Conservation (phyloP, 2,329 filamentous ascomycete species). For the Ophiognomonia clavigignenti-juglandacearum region DNA sequence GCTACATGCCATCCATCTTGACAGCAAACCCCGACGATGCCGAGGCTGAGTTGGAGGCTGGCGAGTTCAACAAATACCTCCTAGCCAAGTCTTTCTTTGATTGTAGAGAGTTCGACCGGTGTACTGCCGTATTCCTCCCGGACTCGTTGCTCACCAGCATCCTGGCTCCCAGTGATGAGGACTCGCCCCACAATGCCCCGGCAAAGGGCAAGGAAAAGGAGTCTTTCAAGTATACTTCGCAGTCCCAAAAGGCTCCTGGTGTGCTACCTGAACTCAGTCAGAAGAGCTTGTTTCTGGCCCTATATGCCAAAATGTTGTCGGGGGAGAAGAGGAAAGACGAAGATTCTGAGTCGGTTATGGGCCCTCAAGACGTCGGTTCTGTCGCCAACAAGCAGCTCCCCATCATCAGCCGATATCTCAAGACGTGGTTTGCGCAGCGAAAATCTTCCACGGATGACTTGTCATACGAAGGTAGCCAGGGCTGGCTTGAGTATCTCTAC, state of each 20-base stretch:
- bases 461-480: slow-evolving; percentile 60
- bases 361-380: slow-evolving; percentile 81
- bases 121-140: slow-evolving; percentile 83
- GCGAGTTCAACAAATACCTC: slow-evolving; percentile 77
- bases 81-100: slow-evolving; percentile 94
- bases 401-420: slow-evolving; percentile 68
- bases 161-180: slow-evolving; percentile 43
- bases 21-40: slow-evolving; percentile 59
- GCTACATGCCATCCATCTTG: slow-evolving; percentile 42
- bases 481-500: slow-evolving; percentile 91
- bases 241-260: slow-evolving; percentile 16
- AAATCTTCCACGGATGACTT: slow-evolving; percentile 50
- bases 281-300: slow-evolving; percentile 83
- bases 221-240: slow-evolving; percentile 18
- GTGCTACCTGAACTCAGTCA: slow-evolving; percentile 65
- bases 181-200: slow-evolving; percentile 28
- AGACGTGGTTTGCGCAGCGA: slow-evolving; percentile 73
- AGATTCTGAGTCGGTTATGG: slow-evolving; percentile 95
- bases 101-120: slow-evolving; percentile 90
- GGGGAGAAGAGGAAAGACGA: slow-evolving; percentile 96
- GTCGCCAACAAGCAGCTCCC: slow-evolving; percentile 82
- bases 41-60: slow-evolving; percentile 71
- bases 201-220: slow-evolving; percentile 60
- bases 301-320: slow-evolving; percentile 89
- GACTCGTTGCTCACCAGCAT: slow-evolving; percentile 68